These are phyloP conservation scores for Pseudogymnoascus sp. DNA, from an alignment of 2,329 filamentous ascomycete species.

Conservation along the genomic window DNA sequence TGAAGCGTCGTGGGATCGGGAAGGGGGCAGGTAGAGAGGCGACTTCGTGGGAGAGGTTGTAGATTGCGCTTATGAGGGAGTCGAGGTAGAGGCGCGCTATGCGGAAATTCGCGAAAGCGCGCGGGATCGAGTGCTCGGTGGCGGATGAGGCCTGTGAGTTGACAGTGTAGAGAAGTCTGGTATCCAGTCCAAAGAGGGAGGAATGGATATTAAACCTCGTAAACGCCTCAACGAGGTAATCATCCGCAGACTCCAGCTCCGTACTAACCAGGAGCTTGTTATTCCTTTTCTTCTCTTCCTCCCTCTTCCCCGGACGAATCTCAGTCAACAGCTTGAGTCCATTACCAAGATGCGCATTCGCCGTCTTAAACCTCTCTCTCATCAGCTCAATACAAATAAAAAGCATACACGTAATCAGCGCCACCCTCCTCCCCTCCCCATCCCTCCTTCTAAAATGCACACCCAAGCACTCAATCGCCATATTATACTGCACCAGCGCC, in stretches of 20 bases:
- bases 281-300: neutral
- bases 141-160: neutral
- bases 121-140: neutral
- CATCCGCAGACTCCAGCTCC: slow-evolving; percentile 30
- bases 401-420: slow-evolving; percentile 40
- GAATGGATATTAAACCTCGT: slow-evolving; percentile 26
- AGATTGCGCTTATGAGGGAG: neutral
- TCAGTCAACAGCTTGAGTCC: slow-evolving; percentile 34
- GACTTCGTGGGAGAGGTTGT: neutral
- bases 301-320: slow-evolving; percentile 10
- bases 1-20: neutral
- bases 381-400: slow-evolving; percentile 48
- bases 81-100: neutral
- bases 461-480: slow-evolving; percentile 38
- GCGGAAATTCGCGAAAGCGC: slow-evolving; percentile 10
- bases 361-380: slow-evolving; percentile 35
- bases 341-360: slow-evolving; percentile 36
- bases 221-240: slow-evolving; percentile 39
- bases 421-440: slow-evolving; percentile 26
- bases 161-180: neutral
- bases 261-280: slow-evolving; percentile 11
- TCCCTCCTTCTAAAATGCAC: slow-evolving; percentile 30
- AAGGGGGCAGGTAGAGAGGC: neutral
- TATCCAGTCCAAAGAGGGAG: slow-evolving; percentile 24
- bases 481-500: slow-evolving; percentile 41